Evolutionary conservation across 139 green algal genomes (phyloP).

Genomic region (Chlorella vulgaris): DNA sequence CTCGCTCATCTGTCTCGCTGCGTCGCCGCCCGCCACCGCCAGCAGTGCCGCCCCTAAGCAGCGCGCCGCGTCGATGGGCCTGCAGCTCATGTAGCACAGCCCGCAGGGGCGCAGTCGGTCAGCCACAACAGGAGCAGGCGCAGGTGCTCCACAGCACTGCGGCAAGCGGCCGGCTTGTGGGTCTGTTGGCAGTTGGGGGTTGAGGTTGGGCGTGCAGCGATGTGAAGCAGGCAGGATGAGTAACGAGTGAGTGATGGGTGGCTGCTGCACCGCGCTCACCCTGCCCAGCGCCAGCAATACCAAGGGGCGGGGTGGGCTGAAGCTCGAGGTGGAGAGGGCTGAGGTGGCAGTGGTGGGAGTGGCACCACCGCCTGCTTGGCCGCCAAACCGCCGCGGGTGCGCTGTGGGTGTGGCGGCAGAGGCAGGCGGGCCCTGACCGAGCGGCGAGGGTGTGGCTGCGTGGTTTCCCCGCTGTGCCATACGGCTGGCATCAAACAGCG

Average conservation of each 20-base stretch:
- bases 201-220: no score
- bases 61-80: neutral
- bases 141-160: no score
- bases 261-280: slow-evolving; percentile 1
- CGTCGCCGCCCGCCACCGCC: neutral
- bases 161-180: no score
- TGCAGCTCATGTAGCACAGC: neutral
- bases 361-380: neutral
- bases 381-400: neutral
- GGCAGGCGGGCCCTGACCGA: neutral
- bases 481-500: slow-evolving; percentile 17
- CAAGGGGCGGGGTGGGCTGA: slow-evolving; percentile 19
- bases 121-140: no score
- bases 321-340: slow-evolving; percentile 28
- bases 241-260: neutral
- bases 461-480: slow-evolving; percentile 11
- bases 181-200: no score
- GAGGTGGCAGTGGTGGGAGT: slow-evolving; percentile 1
- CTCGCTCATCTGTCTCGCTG: slow-evolving; percentile 43
- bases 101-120: neutral
- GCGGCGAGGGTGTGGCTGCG: neutral
- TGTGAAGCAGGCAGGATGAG: neutral
- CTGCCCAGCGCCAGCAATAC: slow-evolving; percentile 23
- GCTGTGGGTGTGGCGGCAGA: no score
- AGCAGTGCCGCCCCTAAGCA: neutral